phyloP scores from a whole-genome alignment of 768 basidiomycete genomes.

The Psilocybe tampanensis region DNA sequence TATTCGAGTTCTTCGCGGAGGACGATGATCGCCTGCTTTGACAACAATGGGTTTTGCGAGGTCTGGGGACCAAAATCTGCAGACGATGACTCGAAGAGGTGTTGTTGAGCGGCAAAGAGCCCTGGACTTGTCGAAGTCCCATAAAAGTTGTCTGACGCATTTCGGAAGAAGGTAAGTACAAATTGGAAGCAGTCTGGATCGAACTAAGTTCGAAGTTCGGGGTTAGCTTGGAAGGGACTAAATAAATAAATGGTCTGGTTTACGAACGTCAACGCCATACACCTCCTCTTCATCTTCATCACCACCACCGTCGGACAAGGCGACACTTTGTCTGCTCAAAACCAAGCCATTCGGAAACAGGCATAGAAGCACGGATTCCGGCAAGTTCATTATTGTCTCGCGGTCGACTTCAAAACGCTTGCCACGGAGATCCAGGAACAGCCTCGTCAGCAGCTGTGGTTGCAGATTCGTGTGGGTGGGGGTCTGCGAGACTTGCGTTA shows the following conservation, averaged over 20 bases:
- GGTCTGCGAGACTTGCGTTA: slow-evolving; percentile 63
- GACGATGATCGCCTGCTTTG: slow-evolving; percentile 98
- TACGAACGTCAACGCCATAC: slow-evolving; percentile 93
- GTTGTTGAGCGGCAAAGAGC: slow-evolving; percentile 76
- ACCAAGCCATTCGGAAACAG: slow-evolving; percentile 98
- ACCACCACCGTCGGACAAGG: slow-evolving; percentile 72
- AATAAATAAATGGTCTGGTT: slow-evolving; percentile 4
- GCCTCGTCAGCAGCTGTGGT: slow-evolving; percentile 84
- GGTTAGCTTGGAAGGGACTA: slow-evolving; percentile 8
- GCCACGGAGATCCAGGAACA: slow-evolving; percentile 92
- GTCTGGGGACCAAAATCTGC: slow-evolving; percentile 64
- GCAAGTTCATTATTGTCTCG: slow-evolving; percentile 97
- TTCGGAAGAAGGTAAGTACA: slow-evolving; percentile 90
- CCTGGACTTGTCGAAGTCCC: slow-evolving; percentile 77
- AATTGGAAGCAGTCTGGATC: slow-evolving; percentile 97
- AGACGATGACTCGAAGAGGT: slow-evolving; percentile 68
- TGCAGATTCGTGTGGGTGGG: slow-evolving; percentile 74
- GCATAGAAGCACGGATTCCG: slow-evolving; percentile 94
- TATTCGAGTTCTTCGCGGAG: slow-evolving; percentile 98
- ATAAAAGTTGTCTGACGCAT: slow-evolving; percentile 89
- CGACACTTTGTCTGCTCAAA: slow-evolving; percentile 82
- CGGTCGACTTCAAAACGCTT: slow-evolving; percentile 92
- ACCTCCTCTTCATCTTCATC: slow-evolving; percentile 88
- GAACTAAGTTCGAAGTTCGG: slow-evolving; percentile 57
- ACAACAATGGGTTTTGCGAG: slow-evolving; percentile 87